Base-by-base conservation (phyloP, 1,139 yeast species). In the Saccharomyces hybrid region DNA sequence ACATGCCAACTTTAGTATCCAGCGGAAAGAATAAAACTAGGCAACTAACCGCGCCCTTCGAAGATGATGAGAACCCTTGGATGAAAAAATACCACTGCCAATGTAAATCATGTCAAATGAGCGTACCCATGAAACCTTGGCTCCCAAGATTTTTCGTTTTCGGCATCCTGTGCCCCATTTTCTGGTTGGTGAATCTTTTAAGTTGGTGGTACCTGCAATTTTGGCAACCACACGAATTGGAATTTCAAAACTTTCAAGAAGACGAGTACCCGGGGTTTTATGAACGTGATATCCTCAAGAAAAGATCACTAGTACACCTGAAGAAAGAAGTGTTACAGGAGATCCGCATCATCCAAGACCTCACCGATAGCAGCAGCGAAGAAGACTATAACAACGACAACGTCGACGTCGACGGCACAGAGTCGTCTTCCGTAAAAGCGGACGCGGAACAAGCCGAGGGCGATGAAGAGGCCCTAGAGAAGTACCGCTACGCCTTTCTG, bases 91-190 rank as follows among this genome's bases (percentile, higher is more conserved):
- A 54, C 51, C 3, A 11, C 6, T 66, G 70, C 54, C 54, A 61
- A 48, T 66, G 70, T 53, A 46, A 46, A 2, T 59, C 67, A 28
- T 66, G 70, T 51, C n/a, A 32, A 13, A 16, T 6, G 5, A 49
- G 60, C 46, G 25, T 26, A 13, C 32, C 44, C 6, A 47, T 52
- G 29, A 53, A 49, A 26, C 41, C 41, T 5, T 48, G 46, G 31
- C 8, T 62, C 9, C 51, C 57, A 4, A 55, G 57, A 23, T 49
- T 58, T 8, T 66, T 64, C 48, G 44, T 59, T n/a, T 31, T 55
- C 11, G 70, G 70, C 1, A 53, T 63, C n/a, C n/a, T 66, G 6
- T 25, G 62, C 2, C 70, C 70, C 9, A 7, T 62, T 3, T 48
- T 60, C 16, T 63, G 67, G 66, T 3, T 64, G 6, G 47, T 48